Evolutionary conservation across 805 yeast species (phyloP), one percentile per base, ranked within the genome.

Genomic region (Lachancea thermotolerans): DNA sequence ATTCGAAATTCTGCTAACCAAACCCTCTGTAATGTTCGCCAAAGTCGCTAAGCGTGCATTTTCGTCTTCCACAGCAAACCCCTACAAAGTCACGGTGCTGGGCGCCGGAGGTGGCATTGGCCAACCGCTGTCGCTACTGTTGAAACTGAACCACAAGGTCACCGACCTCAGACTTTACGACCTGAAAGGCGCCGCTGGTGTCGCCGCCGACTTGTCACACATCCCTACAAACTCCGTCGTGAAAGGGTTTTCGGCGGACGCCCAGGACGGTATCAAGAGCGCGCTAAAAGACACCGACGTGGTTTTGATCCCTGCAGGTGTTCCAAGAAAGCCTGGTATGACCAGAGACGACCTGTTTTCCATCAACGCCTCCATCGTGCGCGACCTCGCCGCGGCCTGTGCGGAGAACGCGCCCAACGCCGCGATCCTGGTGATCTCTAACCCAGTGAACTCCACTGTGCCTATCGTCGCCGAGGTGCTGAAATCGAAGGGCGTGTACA

Each of bases 301-400:
- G 49, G 85, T 90, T 53, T 79, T 90, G 55, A 86, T 90, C 69
- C 96, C 97, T 65, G 97, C 97, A 47, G 97, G 97, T 75, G 95
- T 90, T 48, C 97, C 95, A 75, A 86, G 95, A 80, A 90, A 89
- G 75, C 97, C 97, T 57, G 97, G 97, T 69, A 90, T 90, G 97
- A 87, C 96, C 64, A 85, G 97, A 77, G 97, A 90, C 68, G 97
- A 90, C 67, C 76, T 90, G 61, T 90, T 90, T 82, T 83, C 86
- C 76, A 90, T 95, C 74, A 90, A 90, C 65, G 97, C 97, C 43
- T 83, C 95, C 42, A 90, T 90, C 68, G 96, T 90, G 52, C 82
- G 93, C 67, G 96, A 86, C 69, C 77, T 90, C 68, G 95, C 95
- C 65, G 75, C 82, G 70, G 85, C 89, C 44, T 79, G 79, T 58